A percentile compares a stretch with the other conserved stretches of the same genome.
Evolutionary conservation across 2,329 filamentous ascomycete genomes (phyloP).

Genomic region (Xylariales sp.): DNA sequence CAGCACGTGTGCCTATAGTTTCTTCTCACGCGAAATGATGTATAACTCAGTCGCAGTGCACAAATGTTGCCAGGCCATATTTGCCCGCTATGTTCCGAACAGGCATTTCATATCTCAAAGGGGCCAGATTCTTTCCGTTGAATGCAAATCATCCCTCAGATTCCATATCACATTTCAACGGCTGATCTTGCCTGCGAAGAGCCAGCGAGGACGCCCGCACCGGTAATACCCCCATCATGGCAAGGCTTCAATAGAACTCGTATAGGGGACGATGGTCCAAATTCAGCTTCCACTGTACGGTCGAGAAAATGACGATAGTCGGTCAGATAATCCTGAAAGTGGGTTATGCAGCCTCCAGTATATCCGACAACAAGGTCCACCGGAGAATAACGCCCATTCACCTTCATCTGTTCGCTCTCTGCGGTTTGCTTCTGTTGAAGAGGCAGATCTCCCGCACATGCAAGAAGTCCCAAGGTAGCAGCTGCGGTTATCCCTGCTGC

Average conservation of each 20-base stretch:
- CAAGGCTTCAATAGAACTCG: constrained; percentile 49
- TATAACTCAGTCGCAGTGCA: too few species aligned
- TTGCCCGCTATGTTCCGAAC: too few species aligned
- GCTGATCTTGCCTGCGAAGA: constrained; percentile 31
- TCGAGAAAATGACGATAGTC: constrained; percentile 69
- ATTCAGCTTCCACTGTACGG: constrained; percentile 38
- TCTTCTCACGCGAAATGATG: too few species aligned
- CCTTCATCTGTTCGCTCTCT: constrained; percentile 6
- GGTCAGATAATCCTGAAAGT: constrained; percentile 68
- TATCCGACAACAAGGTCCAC: constrained; percentile 70
- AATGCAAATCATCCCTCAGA: too few species aligned
- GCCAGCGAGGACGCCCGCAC: constrained; percentile 56
- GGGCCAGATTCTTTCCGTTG: too few species aligned
- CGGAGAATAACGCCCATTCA: constrained; percentile 9
- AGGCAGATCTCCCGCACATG: constrained; percentile 62
- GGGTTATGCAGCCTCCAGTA: constrained; percentile 75
- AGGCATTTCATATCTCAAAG: too few species aligned
- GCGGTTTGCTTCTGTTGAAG: constrained; percentile 15
- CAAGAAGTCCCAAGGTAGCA: constrained; percentile 64
- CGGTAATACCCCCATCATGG: constrained; percentile 58
- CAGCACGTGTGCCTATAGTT: too few species aligned
- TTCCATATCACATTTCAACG: neutral
- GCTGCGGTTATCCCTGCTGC: constrained; percentile 72
- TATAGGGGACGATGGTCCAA: constrained; percentile 29
- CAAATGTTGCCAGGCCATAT: too few species aligned